phyloP scores from a whole-genome alignment of 495 filamentous ascomycete genomes.

The Penicillium alfredii region DNA sequence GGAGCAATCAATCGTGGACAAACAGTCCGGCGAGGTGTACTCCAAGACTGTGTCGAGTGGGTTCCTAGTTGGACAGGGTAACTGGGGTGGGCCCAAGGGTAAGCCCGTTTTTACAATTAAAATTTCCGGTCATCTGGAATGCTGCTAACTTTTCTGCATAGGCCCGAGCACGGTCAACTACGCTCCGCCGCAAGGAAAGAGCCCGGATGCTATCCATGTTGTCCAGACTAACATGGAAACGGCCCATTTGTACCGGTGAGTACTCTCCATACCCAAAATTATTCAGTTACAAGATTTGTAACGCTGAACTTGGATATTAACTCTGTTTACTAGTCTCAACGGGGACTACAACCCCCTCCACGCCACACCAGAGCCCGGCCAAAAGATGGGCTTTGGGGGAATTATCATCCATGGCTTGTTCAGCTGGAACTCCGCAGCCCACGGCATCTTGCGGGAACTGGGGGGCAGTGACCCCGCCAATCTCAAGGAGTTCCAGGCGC shows the following conservation, averaged over 20 bases:
- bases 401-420: slow-evolving; percentile 84
- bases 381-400: slow-evolving; percentile 86
- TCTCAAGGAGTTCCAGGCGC: slow-evolving; percentile 77
- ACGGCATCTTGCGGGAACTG: slow-evolving; percentile 64
- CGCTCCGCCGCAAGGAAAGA: slow-evolving; percentile 62
- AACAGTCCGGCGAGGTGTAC: slow-evolving; percentile 63
- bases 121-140: background rate
- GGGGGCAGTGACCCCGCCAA: slow-evolving; percentile 73
- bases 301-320: slow-evolving; percentile 5
- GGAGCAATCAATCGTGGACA: slow-evolving; percentile 71
- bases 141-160: slow-evolving; percentile 12
- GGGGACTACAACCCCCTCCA: slow-evolving; percentile 92
- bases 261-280: slow-evolving; percentile 1
- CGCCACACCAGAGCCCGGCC: slow-evolving; percentile 73
- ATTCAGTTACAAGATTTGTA: too few relatives aligned
- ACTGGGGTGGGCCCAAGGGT: slow-evolving; percentile 90
- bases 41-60: slow-evolving; percentile 58
- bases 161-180: slow-evolving; percentile 67
- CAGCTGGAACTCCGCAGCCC: slow-evolving; percentile 75
- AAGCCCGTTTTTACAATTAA: background rate
- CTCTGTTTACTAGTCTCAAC: slow-evolving; percentile 53
- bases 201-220: slow-evolving; percentile 67
- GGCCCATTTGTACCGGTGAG: slow-evolving; percentile 64
- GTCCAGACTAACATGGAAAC: slow-evolving; percentile 63
- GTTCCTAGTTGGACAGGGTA: slow-evolving; percentile 79